Conservation (phyloP, 2,329 filamentous ascomycete genomes). For the Claviceps fusiformis region DNA sequence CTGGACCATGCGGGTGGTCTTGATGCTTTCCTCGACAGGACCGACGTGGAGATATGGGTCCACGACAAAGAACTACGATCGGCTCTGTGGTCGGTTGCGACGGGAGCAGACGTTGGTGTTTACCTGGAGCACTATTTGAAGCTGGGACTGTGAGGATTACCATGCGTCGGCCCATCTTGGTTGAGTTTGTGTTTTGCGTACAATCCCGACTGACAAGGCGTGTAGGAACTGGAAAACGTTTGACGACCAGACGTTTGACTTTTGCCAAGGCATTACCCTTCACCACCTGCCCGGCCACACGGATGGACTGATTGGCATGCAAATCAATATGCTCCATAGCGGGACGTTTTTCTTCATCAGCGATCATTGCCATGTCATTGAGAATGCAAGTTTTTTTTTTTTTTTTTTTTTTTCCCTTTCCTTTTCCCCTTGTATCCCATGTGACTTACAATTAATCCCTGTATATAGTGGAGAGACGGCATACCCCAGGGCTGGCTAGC, state of each 20-base stretch:
- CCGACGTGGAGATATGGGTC: conserved; percentile 29
- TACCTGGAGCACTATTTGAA: conserved; percentile 10
- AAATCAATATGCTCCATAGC: conserved; percentile 17
- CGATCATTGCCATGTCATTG: conserved; percentile 18
- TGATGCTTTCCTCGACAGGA: conserved; percentile 27
- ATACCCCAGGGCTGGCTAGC: conserved; percentile 20
- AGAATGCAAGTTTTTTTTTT: too few species aligned
- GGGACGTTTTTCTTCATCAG: conserved; percentile 21
- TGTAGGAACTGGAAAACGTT: conserved; percentile 13
- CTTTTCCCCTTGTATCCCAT: too few species aligned
- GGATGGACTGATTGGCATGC: conserved; percentile 17
- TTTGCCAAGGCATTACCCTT: conserved; percentile 11
- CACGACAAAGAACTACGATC: conserved; percentile 33
- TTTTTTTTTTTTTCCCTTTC: too few species aligned
- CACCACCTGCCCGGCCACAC: conserved; percentile 13
- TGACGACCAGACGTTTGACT: conserved; percentile 8
- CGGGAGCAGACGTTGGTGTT: conserved; percentile 13
- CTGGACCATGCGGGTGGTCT: conserved; percentile 34
- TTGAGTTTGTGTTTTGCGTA: too few species aligned
- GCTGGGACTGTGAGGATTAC: conserved; percentile 1
- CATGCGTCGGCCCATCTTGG: too few species aligned
- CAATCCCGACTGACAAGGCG: neutral
- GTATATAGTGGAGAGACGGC: conserved; percentile 12
- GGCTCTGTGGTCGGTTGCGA: conserved; percentile 30
- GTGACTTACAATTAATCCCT: neutral